Conservation (phyloP, 495 filamentous ascomycete genomes). For the Lasiosphaeria hispida region DNA sequence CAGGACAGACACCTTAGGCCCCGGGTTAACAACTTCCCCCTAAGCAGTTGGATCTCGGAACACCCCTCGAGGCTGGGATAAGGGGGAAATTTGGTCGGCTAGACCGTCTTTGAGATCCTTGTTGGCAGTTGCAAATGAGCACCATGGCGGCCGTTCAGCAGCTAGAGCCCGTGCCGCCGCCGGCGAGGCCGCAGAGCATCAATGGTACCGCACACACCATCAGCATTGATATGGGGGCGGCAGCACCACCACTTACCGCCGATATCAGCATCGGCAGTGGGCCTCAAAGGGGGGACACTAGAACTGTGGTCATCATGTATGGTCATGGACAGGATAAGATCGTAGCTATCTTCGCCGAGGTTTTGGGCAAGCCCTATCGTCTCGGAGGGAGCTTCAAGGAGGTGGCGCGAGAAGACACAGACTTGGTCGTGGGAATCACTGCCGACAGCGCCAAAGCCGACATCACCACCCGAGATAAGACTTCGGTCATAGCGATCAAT, state of each 20-base stretch:
- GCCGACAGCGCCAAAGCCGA: slow-evolving; percentile 52
- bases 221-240: slow-evolving; percentile 30
- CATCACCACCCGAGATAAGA: slow-evolving; percentile 49
- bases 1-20: not conserved
- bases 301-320: slow-evolving; percentile 60
- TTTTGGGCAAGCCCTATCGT: slow-evolving; percentile 64
- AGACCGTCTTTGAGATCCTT: too few species aligned
- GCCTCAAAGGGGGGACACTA: slow-evolving; percentile 45
- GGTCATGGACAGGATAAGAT: slow-evolving; percentile 60
- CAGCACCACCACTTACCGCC: slow-evolving; percentile 22
- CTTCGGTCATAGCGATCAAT: slow-evolving; percentile 61
- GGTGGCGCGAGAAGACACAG: slow-evolving; percentile 47
- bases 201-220: slow-evolving; percentile 22
- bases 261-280: slow-evolving; percentile 33
- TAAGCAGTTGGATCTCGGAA: not conserved
- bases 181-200: slow-evolving; percentile 32
- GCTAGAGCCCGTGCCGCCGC: slow-evolving; percentile 35
- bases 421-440: slow-evolving; percentile 57
- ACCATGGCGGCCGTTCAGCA: slow-evolving; percentile 33
- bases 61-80: not conserved
- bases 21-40: not conserved
- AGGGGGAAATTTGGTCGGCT: not conserved
- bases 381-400: slow-evolving; percentile 52
- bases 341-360: slow-evolving; percentile 64
- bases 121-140: too few species aligned